Conservation (phyloP, 2,329 filamentous ascomycete genomes). For the Hymenoscyphus albidus region DNA sequence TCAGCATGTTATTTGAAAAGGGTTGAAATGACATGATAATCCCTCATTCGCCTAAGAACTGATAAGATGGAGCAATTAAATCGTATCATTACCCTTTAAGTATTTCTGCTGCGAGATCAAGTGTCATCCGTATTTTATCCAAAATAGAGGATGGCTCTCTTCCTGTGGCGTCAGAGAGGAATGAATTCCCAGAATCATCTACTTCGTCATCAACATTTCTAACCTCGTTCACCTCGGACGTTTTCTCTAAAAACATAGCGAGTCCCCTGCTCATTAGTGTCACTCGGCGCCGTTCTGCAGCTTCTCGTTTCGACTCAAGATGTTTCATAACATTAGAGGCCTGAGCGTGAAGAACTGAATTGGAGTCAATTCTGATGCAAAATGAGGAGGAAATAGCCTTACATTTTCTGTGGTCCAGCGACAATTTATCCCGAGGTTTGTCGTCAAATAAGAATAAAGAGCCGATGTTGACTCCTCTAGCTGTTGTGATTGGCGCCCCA, state of each 20-base stretch:
- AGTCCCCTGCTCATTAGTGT: slow-evolving; percentile 51
- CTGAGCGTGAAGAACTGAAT: slow-evolving; percentile 50
- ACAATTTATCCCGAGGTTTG: slow-evolving; percentile 48
- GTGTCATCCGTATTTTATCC: slow-evolving; percentile 29
- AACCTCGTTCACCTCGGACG: background rate
- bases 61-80: background rate
- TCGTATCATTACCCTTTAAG: slow-evolving; percentile 21
- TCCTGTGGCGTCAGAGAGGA: background rate
- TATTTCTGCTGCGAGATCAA: slow-evolving; percentile 31
- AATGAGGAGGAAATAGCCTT: background rate
- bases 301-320: slow-evolving; percentile 51
- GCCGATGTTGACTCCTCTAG: slow-evolving; percentile 46
- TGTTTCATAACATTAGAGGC: slow-evolving; percentile 55
- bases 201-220: background rate
- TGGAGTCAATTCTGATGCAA: background rate
- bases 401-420: slow-evolving; percentile 14
- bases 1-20: background rate
- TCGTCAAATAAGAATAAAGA: slow-evolving; percentile 57
- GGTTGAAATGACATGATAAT: background rate
- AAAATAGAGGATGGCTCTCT: slow-evolving; percentile 19
- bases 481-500: slow-evolving; percentile 26
- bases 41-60: background rate
- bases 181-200: background rate
- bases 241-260: slow-evolving; percentile 48
- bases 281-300: slow-evolving; percentile 46